Conservation (phyloP, 148 eudicot genomes). For the Camellia japonica region DNA sequence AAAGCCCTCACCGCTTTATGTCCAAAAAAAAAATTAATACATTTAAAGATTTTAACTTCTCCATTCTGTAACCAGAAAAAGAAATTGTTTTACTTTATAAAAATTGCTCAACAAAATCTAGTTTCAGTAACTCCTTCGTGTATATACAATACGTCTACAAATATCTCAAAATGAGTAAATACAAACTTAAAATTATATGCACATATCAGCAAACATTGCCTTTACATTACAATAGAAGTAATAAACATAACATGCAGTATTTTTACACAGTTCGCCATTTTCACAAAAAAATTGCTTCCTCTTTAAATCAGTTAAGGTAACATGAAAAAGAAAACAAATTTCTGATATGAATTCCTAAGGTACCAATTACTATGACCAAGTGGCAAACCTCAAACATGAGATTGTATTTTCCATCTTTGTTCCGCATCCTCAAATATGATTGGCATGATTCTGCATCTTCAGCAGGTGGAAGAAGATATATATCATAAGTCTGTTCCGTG, state of each 20-base stretch:
- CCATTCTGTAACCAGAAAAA: not conserved
- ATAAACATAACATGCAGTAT: too few relatives aligned
- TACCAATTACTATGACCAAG: not conserved
- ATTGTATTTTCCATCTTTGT: constrained; percentile 92
- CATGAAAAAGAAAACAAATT: not conserved
- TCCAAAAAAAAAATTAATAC: too few relatives aligned
- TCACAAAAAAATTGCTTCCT: not conserved
- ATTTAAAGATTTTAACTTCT: not conserved
- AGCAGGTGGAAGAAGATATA: constrained; percentile 89
- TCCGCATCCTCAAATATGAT: constrained; percentile 90
- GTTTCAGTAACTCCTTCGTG: not conserved
- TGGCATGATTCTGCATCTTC: constrained; percentile 96
- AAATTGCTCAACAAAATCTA: not conserved
- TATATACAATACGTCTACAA: not conserved
- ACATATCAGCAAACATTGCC: too few relatives aligned
- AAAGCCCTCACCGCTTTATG: not conserved
- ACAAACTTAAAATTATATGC: not conserved
- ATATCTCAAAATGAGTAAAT: not conserved
- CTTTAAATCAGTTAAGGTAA: not conserved
- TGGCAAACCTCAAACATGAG: constrained; percentile 91
- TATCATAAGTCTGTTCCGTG: constrained; percentile 77
- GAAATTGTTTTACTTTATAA: not conserved
- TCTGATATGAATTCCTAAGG: not conserved
- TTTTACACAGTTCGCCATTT: not conserved
- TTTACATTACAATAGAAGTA: not conserved